Evolutionary conservation across 169 alveolate genomes (phyloP).

Genomic region (Plasmodium berghei): DNA sequence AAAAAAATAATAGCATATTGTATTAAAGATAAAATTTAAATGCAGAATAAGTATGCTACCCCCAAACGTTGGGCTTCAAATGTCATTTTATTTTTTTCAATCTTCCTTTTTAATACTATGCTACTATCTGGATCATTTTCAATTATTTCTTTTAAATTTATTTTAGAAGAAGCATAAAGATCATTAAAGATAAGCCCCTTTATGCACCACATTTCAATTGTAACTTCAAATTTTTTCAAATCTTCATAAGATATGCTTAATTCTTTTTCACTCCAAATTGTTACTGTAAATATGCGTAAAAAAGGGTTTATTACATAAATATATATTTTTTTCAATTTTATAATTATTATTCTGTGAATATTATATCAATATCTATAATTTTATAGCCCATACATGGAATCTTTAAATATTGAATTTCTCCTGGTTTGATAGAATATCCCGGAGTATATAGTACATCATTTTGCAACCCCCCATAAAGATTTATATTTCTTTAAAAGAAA

Average conservation of each 20-base stretch:
- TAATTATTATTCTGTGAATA: not conserved
- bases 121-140: constrained; percentile 85
- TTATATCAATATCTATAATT: not conserved
- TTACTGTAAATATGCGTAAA: constrained; percentile 34
- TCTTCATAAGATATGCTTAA: constrained; percentile 87
- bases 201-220: constrained; percentile 88
- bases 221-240: constrained; percentile 83
- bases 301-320: not conserved
- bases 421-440: constrained; percentile 81
- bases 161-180: constrained; percentile 82
- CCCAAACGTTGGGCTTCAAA: constrained; percentile 73
- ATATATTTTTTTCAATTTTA: not conserved
- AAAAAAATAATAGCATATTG: not conserved
- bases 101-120: constrained; percentile 80
- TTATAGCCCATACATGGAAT: constrained; percentile 76
- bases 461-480: constrained; percentile 62
- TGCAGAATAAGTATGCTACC: constrained; percentile 17
- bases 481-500: constrained; percentile 31
- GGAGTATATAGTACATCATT: constrained; percentile 82
- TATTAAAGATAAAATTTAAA: not conserved
- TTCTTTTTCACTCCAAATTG: constrained; percentile 85
- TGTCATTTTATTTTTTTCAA: constrained; percentile 66
- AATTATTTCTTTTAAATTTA: constrained; percentile 85
- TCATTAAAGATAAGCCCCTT: constrained; percentile 84
- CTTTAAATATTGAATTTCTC: constrained; percentile 78